Evolutionary conservation across 2,329 filamentous ascomycete genomes (phyloP).

Genomic region (Chaetomium sp.): DNA sequence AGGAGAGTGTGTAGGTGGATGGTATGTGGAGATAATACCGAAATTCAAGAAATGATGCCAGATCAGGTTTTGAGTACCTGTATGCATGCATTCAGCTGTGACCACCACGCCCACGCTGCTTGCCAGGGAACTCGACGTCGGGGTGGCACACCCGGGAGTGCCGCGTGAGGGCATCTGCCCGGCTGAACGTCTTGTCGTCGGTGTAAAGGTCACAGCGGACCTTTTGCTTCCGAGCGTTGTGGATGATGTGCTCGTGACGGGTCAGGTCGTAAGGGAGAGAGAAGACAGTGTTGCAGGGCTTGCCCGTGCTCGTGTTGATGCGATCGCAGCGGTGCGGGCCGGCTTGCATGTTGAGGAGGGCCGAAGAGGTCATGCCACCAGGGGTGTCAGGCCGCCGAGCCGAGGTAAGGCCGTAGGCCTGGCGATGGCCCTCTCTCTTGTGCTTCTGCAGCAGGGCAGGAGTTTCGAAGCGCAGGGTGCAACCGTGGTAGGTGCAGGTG

Average conservation of each 20-base stretch:
- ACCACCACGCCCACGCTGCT: conserved; percentile 41
- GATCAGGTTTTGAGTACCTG: too few relatives aligned
- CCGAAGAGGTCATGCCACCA: conserved; percentile 38
- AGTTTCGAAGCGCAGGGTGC: conserved; percentile 80
- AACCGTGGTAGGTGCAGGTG: conserved; percentile 93
- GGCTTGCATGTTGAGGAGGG: conserved; percentile 73
- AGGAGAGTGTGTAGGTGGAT: too few relatives aligned
- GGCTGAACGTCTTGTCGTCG: conserved; percentile 94
- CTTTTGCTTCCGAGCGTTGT: conserved; percentile 91
- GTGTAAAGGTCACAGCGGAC: conserved; percentile 88
- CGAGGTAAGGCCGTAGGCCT: conserved; percentile 51
- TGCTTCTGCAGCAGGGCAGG: conserved; percentile 85
- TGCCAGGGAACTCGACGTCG: conserved; percentile 71
- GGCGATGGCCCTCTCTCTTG: conserved; percentile 86
- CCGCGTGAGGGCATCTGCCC: conserved; percentile 86
- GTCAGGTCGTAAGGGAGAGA: conserved; percentile 95
- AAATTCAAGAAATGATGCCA: too few relatives aligned
- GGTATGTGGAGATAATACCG: too few relatives aligned
- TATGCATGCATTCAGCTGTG: too few relatives aligned
- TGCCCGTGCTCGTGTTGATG: conserved; percentile 90
- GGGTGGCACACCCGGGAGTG: conserved; percentile 94
- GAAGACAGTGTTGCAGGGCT: conserved; percentile 90
- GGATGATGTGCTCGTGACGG: conserved; percentile 93
- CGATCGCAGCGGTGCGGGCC: conserved; percentile 90
- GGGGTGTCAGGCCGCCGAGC: conserved; percentile 24